phyloP scores from a whole-genome alignment of 2,329 filamentous ascomycete species.

The Hypoxylon sp. region DNA sequence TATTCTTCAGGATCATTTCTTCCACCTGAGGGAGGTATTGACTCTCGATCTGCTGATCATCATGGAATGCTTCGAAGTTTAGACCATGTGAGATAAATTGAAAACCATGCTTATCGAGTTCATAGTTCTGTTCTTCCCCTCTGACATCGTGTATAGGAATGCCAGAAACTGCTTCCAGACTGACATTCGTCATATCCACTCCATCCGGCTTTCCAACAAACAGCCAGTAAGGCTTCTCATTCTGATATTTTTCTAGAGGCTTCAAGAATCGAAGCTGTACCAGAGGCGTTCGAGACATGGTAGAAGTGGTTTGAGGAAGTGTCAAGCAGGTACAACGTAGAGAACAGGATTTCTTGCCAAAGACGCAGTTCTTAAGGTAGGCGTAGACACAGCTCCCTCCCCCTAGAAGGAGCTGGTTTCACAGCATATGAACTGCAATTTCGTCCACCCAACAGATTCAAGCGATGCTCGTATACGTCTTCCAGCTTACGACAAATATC shows the following conservation, averaged over 20 bases:
- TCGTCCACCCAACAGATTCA: not conserved
- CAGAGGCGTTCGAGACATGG: not conserved
- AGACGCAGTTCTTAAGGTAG: not conserved
- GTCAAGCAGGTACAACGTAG: not conserved
- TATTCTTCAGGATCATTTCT: not conserved
- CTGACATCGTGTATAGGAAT: constrained; percentile 1
- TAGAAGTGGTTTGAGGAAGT: not conserved
- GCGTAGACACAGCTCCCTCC: not conserved
- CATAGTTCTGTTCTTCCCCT: not conserved
- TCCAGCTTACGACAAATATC: not conserved
- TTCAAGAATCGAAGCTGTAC: constrained; percentile 5
- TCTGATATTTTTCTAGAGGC: not conserved
- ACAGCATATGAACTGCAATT: not conserved
- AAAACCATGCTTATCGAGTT: not conserved
- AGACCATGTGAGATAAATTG: not conserved
- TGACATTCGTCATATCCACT: not conserved
- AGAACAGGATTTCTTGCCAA: not conserved
- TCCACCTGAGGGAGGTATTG: not conserved
- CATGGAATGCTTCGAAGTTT: not conserved
- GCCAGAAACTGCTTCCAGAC: not conserved
- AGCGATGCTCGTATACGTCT: not conserved
- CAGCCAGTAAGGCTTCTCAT: not conserved
- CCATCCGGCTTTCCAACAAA: not conserved
- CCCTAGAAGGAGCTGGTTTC: not conserved
- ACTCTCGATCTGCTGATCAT: not conserved